Base-by-base conservation (phyloP, 352 stramenopile genomes). In the Peronospora tabacina region DNA sequence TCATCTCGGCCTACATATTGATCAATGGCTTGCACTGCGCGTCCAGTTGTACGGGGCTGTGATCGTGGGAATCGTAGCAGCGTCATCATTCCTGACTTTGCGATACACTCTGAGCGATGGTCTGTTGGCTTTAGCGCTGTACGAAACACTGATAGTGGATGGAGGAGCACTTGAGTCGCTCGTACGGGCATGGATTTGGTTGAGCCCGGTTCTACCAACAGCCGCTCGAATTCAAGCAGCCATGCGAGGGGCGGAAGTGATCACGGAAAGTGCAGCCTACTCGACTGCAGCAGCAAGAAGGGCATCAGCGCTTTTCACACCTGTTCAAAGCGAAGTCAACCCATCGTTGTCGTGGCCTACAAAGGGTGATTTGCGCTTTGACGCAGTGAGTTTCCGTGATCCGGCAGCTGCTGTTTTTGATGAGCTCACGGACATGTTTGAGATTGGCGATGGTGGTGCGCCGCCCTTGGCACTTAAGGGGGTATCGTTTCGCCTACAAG, bases 301-400 rank as follows among this genome's bases (percentile, higher is more conserved):
- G 7, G 42, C 50, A 5, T 59, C 46, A 17, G 51, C 45, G 10
- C 51, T 55, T 2, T 35, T 66, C 15, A 65, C 47, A 35, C 50
- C 61, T 9, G 35, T 16, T 28, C 42, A 47, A 16, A 65, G 36
- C 17, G 61, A 63, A 55, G 52, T 61, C 3, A 77, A 80, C 11
- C 71, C 74, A 2, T 55, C 60, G 7, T 22, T 62, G 3, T 67
- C 68, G 12, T 98, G 95, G 95, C 95, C 95, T 3, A 30, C 54
- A 0, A 61, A 84, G 2, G 95, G 94, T 19, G 55, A 72, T 13
- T 55, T 98, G 7, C 63, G 70, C 28, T 97, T 98, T 66, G 66
- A 96, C 17, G 72, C 87, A 46, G 90, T 98, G 6, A 82, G 63
- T n/a, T 70, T 98, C 32, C 71, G 90, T 10, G 97, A 98, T 68